Evolutionary conservation across 2,329 filamentous ascomycete genomes (phyloP).

Genomic region (Fusarium verrucosum): DNA sequence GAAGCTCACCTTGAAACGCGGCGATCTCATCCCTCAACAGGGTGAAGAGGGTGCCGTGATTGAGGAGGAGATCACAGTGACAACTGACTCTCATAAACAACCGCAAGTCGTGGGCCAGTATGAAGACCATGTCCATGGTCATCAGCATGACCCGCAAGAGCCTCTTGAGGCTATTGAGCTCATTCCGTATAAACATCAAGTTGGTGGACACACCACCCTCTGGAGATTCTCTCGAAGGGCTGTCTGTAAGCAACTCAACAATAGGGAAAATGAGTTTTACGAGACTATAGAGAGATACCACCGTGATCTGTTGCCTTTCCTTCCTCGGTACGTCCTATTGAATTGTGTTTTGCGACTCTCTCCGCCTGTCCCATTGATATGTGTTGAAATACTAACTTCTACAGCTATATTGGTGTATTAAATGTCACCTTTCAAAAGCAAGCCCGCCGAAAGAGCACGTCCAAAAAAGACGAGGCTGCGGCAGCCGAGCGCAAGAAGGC

Average conservation of each 20-base stretch:
- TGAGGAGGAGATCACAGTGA: conserved; percentile 56
- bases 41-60: conserved; percentile 52
- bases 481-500: conserved; percentile 51
- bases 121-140: conserved; percentile 62
- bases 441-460: conserved; percentile 69
- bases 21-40: conserved; percentile 48
- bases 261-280: conserved; percentile 98
- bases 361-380: neutral
- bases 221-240: conserved; percentile 95
- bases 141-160: conserved; percentile 60
- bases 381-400: conserved; percentile 18
- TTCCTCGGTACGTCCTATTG: conserved; percentile 74
- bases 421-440: conserved; percentile 95
- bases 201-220: conserved; percentile 94
- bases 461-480: conserved; percentile 59
- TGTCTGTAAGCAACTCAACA: conserved; percentile 98
- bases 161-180: conserved; percentile 92
- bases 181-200: conserved; percentile 96
- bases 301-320: conserved; percentile 86
- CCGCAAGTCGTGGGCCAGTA: conserved; percentile 54
- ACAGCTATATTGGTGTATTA: conserved; percentile 93
- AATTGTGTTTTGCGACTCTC: conserved; percentile 5
- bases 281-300: conserved; percentile 93
- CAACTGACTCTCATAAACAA: conserved; percentile 44
- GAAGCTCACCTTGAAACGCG: conserved; percentile 41